A percentile compares a stretch with the other conserved stretches of the same genome.
Evolutionary conservation across 2,329 filamentous ascomycete genomes (phyloP).

Genomic region (Neopestalotiopsis sp.): DNA sequence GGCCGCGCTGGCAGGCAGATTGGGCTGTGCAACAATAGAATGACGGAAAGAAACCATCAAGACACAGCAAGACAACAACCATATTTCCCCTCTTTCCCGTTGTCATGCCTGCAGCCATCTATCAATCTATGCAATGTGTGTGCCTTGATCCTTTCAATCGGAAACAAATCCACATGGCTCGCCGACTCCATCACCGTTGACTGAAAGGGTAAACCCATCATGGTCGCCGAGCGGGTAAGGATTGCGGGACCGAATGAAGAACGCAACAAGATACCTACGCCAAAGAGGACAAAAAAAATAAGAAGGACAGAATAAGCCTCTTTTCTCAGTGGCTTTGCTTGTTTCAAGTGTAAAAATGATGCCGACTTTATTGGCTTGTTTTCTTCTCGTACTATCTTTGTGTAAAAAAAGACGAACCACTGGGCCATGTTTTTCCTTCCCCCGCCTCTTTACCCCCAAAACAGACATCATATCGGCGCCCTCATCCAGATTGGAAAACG

Average conservation of each 20-base stretch:
- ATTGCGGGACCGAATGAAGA: background rate
- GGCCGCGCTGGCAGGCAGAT: background rate
- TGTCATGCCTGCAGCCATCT: background rate
- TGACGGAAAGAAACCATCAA: background rate
- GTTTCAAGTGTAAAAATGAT: conserved; percentile 6
- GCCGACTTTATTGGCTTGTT: background rate
- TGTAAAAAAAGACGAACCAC: background rate
- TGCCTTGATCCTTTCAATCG: background rate
- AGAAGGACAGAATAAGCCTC: background rate
- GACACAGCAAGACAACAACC: background rate
- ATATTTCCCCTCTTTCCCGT: background rate
- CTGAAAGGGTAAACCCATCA: background rate
- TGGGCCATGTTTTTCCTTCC: background rate
- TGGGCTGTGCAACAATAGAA: background rate
- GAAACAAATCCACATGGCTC: background rate
- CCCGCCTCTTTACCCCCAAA: too few relatives aligned
- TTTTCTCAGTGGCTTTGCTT: conserved; percentile 1
- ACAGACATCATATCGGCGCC: too few relatives aligned
- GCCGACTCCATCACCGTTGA: background rate
- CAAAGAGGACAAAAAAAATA: background rate
- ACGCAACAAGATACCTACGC: background rate
- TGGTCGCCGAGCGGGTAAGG: background rate
- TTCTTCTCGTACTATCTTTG: background rate
- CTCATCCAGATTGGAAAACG: too few relatives aligned
- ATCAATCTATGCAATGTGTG: background rate